Evolutionary conservation across 1,139 yeast species (phyloP), one percentile per base, ranked within the genome.

Genomic region (Blastobotrys aristatus): DNA sequence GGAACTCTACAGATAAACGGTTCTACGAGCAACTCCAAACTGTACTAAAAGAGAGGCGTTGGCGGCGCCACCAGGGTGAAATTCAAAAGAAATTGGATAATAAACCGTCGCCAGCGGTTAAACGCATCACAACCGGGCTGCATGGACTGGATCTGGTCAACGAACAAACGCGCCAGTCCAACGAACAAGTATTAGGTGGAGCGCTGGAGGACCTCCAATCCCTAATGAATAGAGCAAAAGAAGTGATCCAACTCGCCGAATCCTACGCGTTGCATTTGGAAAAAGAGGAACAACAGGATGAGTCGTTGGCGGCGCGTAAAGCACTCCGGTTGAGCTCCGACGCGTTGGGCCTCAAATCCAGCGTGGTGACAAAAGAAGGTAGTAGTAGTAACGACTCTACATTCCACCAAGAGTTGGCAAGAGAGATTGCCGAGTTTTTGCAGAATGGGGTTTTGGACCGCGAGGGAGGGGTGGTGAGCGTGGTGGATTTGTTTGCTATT

Each of bases 171-270:
- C 69, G 85, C 8, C 71, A 74, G 48, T 75, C 77, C 44, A 84
- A 83, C 53, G 87, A 85, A 50, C 62, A 73, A 18, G 73, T 89
- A 0, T 69, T 89, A 46, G 76, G 79, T 32, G 75, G 77, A 30
- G 89, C 96, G 0, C 67, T 90, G 36, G 84, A 82, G 47, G 96
- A 88, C 63, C 67, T 90, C 41, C 84, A 84, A 53, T 83, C 84
- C 40, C 69, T 90, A 44, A 82, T 88, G 83, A 74, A 80, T 22
- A 77, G 85, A 53, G 95, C 90, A 1, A 80, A 80, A 57, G 95
- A 89, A 49, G 75, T 90, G 43, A 77, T 83, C 38, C 70, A 73
- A 40, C 65, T 89, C 29, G 80, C 83, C 22, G 70, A 73, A 43
- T 67, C 77, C 39, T 74, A 79, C 63, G 71, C 75, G 10, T 50